phyloP scores from a whole-genome alignment of 331 rosid species.

The Acacia concinna region DNA sequence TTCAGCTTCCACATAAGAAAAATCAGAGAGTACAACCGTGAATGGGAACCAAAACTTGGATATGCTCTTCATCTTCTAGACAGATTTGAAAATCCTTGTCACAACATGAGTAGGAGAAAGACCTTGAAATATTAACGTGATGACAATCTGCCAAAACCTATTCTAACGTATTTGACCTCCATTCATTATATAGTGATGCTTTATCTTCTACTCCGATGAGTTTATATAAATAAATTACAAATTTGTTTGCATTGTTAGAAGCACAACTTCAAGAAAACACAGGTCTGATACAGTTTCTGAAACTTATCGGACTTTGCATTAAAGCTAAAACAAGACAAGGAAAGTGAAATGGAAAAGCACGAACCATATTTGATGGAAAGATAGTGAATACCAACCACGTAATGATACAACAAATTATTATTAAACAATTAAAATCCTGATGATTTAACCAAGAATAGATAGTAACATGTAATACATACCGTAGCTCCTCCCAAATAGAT shows the following conservation, averaged over 20 bases:
- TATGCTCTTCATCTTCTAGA: not conserved
- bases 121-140: not conserved
- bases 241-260: not conserved
- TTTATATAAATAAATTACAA: not conserved
- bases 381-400: not conserved
- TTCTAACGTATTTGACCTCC: not conserved
- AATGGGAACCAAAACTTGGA: not conserved
- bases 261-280: not conserved
- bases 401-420: not conserved
- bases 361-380: not conserved
- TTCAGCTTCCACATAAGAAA: not conserved
- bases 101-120: not conserved
- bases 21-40: not conserved
- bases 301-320: not conserved
- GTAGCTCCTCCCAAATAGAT: slow-evolving; percentile 95
- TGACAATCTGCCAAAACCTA: not conserved
- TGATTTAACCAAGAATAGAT: slow-evolving; percentile 25
- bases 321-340: not conserved
- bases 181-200: not conserved
- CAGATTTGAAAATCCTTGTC: not conserved
- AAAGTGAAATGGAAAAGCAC: not conserved
- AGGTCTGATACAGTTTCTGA: not conserved
- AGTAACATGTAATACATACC: slow-evolving; percentile 48
- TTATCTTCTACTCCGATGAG: not conserved
- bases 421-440: not conserved